Evolutionary conservation across 208 protist genomes (phyloP), one percentile per base, ranked within the genome.

Genomic region (Acanthamoeba culbertsoni): DNA sequence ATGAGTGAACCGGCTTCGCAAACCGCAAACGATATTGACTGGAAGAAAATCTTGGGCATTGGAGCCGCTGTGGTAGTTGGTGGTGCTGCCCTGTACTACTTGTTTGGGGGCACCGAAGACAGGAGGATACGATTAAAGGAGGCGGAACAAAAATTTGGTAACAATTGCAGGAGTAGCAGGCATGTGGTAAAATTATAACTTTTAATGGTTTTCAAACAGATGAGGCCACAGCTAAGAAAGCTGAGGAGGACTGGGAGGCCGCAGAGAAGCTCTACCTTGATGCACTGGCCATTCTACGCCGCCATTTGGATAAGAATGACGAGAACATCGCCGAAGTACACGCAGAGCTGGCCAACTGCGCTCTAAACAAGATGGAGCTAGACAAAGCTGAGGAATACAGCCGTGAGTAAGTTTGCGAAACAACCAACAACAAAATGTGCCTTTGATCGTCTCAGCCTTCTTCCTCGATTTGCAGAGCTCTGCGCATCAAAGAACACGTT

Each of bases 321-420:
- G 75, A 86, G 20, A 86, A 86, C 46, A 57, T 86, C n/a, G 75
- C 75, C 43, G 20, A 86, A 26, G 20, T 48, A 3, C 33, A 86
- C 42, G 14, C 16, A 26, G 75, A 86, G 75, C 75, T 86, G 26
- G 16, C 75, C 75, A 48, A 7, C 46, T 86, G 75, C n/a, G 6
- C 45, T 57, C 75, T 86, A 26, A 75, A 75, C 63, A 75, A 23
- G 63, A 75, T 75, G 63, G 63, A 75, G 5, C 63, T 75, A n/a
- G 37, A 75, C 63, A 45, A 45, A 35, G 63, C 63, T 35, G 63
- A 75, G 63, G 8, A 75, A 35, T 43, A 42, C 63, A 75, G 63
- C 63, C 10, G 63, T 45, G 63, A 75, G 63, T 75, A 42, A n/a
- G 6, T 63, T 4, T 8, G 5, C 63, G 33, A n/a, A n/a, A n/a